Evolutionary conservation across 768 basidiomycete species (phyloP), one percentile per base, ranked within the genome.

Genomic region (Suillus cothurnatus): DNA sequence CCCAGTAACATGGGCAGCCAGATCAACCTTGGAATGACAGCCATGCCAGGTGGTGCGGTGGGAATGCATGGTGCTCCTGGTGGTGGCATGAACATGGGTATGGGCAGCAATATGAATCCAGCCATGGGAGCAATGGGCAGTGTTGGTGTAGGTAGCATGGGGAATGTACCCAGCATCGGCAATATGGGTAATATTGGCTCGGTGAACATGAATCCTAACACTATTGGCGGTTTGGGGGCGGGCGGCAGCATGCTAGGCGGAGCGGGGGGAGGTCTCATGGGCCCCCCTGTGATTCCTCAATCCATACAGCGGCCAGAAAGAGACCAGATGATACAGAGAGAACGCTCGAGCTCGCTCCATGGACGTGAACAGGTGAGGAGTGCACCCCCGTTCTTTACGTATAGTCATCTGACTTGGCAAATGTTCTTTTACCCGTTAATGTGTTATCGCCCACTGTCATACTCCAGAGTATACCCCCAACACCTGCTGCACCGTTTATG

Each of bases 241-340:
- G 68, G 67, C 2, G 70, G 70, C 6, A 70, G 69, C 28, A 65
- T 75, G 55, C 68, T 76, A 67, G 74, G 73, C n/a, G 75, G 72
- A 23, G 71, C 74, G 14, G 71, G 69, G 2, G 74, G 75, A 38
- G 73, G 78, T 28, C 64, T 80, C 52, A 81, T 81, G 81, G 78
- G 79, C 14, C 81, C 79, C 6, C 81, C 81, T 28, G 73, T 77
- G 28, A 63, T 77, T 47, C 75, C 75, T 5, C 75, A 75, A 19
- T 28, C 62, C 11, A 62, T 78, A 63, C 66, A 71, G 45, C 68
- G 76, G 59, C 64, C 68, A 32, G 66, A 72, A 38, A 61, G 69
- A 68, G 68, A 72, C 23, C 59, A 66, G 60, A 72, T 74, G 52
- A 66, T 73, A 62, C 78, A 76, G 45, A 69, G 78, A 59, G 70